Evolutionary conservation across 176 grass and related monocot genomes (phyloP).

Genomic region (Aegilops umbellulata): DNA sequence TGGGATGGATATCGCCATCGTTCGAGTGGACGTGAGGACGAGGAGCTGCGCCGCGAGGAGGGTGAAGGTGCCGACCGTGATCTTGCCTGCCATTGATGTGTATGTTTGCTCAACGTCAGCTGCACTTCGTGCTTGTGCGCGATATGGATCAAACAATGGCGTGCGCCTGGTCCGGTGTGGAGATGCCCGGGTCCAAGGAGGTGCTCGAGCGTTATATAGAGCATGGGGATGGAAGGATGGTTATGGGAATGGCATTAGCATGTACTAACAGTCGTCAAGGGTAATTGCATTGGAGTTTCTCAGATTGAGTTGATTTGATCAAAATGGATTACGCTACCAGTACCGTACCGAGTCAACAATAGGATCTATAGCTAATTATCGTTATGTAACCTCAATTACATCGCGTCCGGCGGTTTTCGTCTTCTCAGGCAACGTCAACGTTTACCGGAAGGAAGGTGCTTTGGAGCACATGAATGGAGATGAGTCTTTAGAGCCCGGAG

Average conservation of each 20-base stretch:
- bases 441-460: too few species aligned
- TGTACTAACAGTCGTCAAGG: too few species aligned
- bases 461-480: too few species aligned
- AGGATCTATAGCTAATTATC: too few species aligned
- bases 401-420: too few species aligned
- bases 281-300: background rate
- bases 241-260: too few species aligned
- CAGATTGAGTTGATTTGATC: background rate
- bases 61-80: background rate
- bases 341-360: too few species aligned
- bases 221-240: background rate
- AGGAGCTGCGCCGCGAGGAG: background rate
- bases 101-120: background rate
- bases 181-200: background rate
- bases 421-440: too few species aligned
- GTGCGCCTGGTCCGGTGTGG: background rate
- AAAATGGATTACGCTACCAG: background rate
- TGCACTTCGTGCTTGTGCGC: background rate
- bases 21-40: background rate
- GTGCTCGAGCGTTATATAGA: background rate
- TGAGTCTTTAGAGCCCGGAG: too few species aligned
- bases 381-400: too few species aligned
- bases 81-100: background rate
- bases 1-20: background rate
- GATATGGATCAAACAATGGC: background rate